Conservation (phyloP, 495 filamentous ascomycete species). For the Thermochaetoides thermophila region DNA sequence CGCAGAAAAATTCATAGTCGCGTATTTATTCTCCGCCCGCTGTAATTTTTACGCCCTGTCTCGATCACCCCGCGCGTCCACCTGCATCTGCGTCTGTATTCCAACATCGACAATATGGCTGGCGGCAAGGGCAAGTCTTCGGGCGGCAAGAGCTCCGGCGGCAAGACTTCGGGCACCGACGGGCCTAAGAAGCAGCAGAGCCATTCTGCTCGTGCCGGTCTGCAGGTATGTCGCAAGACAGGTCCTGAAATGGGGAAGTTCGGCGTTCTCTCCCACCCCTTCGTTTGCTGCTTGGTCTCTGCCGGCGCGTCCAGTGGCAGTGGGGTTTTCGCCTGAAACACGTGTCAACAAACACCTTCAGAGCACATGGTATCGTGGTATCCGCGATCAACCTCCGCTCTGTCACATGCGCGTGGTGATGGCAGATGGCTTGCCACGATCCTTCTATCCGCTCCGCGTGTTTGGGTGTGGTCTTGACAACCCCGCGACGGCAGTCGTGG, state of each 20-base stretch:
- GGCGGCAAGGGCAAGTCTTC: slow-evolving; percentile 91
- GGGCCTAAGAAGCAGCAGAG: slow-evolving; percentile 86
- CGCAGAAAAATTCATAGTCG: background rate
- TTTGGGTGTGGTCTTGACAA: too few relatives aligned
- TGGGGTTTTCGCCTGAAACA: too few relatives aligned
- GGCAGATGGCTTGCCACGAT: too few relatives aligned
- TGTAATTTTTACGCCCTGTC: slow-evolving; percentile 2
- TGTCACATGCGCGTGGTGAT: too few relatives aligned
- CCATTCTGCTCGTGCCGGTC: slow-evolving; percentile 93
- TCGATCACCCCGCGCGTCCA: background rate
- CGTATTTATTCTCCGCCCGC: background rate
- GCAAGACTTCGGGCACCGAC: slow-evolving; percentile 64
- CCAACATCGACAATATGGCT: slow-evolving; percentile 30
- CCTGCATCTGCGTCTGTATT: too few relatives aligned
- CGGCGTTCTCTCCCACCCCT: slow-evolving; percentile 7
- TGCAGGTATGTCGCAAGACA: slow-evolving; percentile 91
- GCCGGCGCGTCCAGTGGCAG: background rate
- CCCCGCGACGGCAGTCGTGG: too few relatives aligned
- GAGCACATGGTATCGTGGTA: too few relatives aligned
- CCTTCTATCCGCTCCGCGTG: too few relatives aligned
- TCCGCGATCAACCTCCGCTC: too few relatives aligned
- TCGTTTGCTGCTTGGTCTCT: background rate
- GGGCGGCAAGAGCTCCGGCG: slow-evolving; percentile 71
- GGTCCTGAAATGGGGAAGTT: too few relatives aligned
- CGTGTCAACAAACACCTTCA: too few relatives aligned